Percentiles rank a stretch among this genome's conserved stretches.
These are phyloP conservation scores for Capsella bursapastoris DNA, from an alignment of 345 rosid species.

Conservation along the genomic window DNA sequence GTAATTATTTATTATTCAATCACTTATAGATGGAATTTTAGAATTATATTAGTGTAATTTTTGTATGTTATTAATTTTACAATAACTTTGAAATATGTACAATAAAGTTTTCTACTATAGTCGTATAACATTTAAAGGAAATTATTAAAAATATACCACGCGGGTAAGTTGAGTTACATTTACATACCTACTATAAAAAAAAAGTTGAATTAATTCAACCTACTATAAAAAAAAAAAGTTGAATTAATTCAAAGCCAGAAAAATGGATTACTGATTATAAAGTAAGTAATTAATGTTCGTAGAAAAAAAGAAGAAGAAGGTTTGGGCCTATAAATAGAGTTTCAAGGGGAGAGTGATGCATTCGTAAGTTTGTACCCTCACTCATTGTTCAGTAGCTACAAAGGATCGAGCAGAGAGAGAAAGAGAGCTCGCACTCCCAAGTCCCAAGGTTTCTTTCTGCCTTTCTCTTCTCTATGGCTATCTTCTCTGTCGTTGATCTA, in stretches of 20 bases:
- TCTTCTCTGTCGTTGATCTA: neutral
- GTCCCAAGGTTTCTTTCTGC: neutral
- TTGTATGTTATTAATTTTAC: too few species aligned
- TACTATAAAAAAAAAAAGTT: neutral
- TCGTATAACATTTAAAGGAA: neutral
- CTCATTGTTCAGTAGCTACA: neutral
- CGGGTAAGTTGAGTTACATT: too few species aligned
- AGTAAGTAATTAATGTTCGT: neutral
- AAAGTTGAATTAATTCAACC: too few species aligned
- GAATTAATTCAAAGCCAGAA: neutral
- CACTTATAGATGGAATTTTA: too few species aligned
- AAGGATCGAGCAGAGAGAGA: constrained; percentile 1
- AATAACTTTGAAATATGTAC: too few species aligned
- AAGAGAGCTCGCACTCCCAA: neutral
- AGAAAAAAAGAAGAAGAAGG: neutral
- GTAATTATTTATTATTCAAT: too few species aligned
- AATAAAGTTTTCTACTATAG: too few species aligned
- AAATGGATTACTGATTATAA: neutral
- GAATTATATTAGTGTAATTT: too few species aligned
- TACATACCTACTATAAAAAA: neutral
- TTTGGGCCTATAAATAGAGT: neutral
- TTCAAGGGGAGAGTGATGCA: neutral
- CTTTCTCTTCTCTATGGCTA: neutral
- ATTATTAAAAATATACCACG: neutral
- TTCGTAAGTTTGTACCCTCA: neutral